phyloP scores from a whole-genome alignment of 805 yeast genomes.

The Yamadazyma phyllophila region DNA sequence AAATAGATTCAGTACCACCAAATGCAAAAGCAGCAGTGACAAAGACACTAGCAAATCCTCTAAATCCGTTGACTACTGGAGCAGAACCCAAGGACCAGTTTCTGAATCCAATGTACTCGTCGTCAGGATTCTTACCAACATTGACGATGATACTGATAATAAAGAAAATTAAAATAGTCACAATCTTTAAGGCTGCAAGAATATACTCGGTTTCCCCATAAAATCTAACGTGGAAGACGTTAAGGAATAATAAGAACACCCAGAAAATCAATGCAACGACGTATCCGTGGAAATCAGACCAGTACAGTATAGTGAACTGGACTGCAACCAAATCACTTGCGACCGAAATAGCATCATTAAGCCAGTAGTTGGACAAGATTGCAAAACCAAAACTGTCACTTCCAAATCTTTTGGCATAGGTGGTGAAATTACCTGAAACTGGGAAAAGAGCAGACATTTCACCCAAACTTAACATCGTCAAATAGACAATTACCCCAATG shows the following conservation, averaged over 20 bases:
- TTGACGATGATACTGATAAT: conserved; percentile 54
- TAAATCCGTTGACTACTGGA: conserved; percentile 51
- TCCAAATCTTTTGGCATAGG: conserved; percentile 49
- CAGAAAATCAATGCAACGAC: conserved; percentile 53
- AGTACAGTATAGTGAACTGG: conserved; percentile 44
- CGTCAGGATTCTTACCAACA: conserved; percentile 53
- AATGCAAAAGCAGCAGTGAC: conserved; percentile 52
- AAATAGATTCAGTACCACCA: conserved; percentile 47
- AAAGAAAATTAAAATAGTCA: conserved; percentile 57
- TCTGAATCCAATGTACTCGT: conserved; percentile 42
- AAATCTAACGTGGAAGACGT: conserved; percentile 36
- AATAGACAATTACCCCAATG: conserved; percentile 45
- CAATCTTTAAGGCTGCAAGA: conserved; percentile 39
- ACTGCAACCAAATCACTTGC: conserved; percentile 50
- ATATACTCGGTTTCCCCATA: conserved; percentile 44
- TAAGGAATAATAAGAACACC: conserved; percentile 45
- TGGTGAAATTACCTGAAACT: conserved; percentile 52
- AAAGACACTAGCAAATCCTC: conserved; percentile 50
- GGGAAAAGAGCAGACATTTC: conserved; percentile 58
- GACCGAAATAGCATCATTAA: conserved; percentile 48
- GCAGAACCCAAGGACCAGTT: conserved; percentile 49
- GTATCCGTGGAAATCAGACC: conserved; percentile 52
- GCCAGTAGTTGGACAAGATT: conserved; percentile 49
- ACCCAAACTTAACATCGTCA: conserved; percentile 53
- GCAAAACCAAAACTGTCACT: conserved; percentile 54